phyloP scores from a whole-genome alignment of 495 filamentous ascomycete species.

The Penicillium coffeae region DNA sequence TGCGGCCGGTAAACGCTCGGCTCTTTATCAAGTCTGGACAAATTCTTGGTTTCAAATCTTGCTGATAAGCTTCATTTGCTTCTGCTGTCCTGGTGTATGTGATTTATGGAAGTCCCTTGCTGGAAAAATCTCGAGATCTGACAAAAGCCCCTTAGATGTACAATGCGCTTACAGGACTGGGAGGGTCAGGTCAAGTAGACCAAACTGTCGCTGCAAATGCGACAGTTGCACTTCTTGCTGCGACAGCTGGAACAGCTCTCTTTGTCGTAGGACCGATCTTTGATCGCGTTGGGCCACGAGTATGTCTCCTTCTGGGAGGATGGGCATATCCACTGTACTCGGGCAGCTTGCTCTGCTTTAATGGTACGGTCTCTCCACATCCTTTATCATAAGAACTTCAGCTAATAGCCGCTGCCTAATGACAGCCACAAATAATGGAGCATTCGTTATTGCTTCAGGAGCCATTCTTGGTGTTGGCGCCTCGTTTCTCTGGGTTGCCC shows the following conservation, averaged over 20 bases:
- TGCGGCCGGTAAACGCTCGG: conserved; percentile 10
- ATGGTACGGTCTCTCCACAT: conserved; percentile 17
- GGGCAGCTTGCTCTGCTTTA: conserved; percentile 39
- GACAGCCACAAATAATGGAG: conserved; percentile 64
- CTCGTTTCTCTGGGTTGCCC: conserved; percentile 50
- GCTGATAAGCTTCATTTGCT: conserved; percentile 62
- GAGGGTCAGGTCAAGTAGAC: conserved; percentile 50
- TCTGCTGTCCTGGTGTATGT: conserved; percentile 67
- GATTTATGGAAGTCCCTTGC: not conserved
- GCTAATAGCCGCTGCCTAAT: not conserved
- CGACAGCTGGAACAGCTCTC: conserved; percentile 37
- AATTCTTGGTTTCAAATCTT: conserved; percentile 41
- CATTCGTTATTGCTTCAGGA: conserved; percentile 67
- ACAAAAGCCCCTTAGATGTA: conserved; percentile 57
- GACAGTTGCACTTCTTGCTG: conserved; percentile 36
- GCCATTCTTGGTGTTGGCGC: conserved; percentile 49
- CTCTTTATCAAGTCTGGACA: conserved; percentile 25
- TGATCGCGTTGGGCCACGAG: conserved; percentile 36
- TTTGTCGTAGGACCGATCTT: conserved; percentile 44
- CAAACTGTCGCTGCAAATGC: conserved; percentile 41
- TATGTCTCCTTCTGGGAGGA: conserved; percentile 38
- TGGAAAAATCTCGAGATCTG: not conserved
- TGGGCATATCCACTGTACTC: conserved; percentile 44
- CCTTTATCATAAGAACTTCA: not conserved
- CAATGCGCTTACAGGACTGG: conserved; percentile 62